A percentile compares a stretch with the other conserved stretches of the same genome.
These are phyloP conservation scores for Cupressus sempervirens DNA, from an alignment of 75 land plant species.

Conservation along the genomic window DNA sequence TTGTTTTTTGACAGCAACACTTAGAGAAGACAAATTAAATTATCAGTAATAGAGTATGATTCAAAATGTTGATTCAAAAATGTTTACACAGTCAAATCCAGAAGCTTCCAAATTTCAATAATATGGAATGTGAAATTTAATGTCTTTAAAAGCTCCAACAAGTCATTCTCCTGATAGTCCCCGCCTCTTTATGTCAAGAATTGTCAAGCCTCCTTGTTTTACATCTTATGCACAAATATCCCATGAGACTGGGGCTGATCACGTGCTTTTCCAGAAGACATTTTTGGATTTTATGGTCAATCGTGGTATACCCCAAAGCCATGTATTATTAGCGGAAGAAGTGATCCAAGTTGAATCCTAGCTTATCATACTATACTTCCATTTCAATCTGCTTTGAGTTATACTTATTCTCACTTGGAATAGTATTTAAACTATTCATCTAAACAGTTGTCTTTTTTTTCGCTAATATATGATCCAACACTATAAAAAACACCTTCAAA, in stretches of 20 bases:
- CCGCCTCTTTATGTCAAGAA: neutral
- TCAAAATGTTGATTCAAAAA: no score
- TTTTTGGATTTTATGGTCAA: neutral
- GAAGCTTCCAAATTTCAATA: no score
- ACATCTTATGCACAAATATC: neutral
- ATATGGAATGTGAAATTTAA: no score
- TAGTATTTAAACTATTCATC: neutral
- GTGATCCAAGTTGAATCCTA: neutral
- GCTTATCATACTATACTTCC: neutral
- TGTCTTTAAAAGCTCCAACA: neutral
- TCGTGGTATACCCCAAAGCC: neutral
- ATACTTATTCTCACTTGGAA: neutral
- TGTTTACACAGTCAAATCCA: no score
- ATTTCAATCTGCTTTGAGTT: neutral
- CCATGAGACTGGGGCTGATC: neutral
- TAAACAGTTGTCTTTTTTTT: neutral
- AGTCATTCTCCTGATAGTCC: neutral
- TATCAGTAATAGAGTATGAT: neutral
- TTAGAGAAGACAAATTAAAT: neutral
- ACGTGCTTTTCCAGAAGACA: neutral
- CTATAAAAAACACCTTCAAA: neutral
- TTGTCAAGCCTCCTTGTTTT: neutral
- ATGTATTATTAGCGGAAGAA: neutral
- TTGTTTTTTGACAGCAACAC: neutral
- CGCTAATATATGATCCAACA: neutral